Base-by-base conservation (phyloP, 352 stramenopile species). In the Elongisporangium undulatum region DNA sequence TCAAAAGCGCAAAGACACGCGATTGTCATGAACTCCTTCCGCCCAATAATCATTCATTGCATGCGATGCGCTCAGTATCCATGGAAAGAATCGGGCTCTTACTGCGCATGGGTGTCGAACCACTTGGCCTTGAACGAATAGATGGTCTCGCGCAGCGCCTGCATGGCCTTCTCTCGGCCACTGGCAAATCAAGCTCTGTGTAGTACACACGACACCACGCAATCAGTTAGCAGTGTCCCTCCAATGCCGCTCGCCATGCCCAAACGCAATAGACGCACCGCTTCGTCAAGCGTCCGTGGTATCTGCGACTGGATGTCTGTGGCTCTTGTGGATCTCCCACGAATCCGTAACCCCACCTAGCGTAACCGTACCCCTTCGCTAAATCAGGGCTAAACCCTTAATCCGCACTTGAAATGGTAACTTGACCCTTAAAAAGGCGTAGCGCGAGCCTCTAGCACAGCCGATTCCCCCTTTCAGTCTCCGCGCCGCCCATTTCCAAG, bases 61-160 rank as follows among this genome's bases (percentile, higher is more conserved):
- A n/a, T 21, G 22, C 49, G 51, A 29, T 9, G 50, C 22, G 51
- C 41, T 56, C 17, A 67, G n/a, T 4, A 45, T 45, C 10, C 34
- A 45, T 45, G 34, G 34, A 45, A 45, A 45, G 34, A 45, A 45
- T 45, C 13, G 10, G n/a, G 39, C 17, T 66, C 64, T 17, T 65
- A 92, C 82, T 92, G 82, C 34, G 82, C 82, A 49, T 90, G 79
- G 10, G 73, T 75, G 59, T 92, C 82, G 59, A 92, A 92, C 80
- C 80, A 92, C 39, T 72, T 79, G 62, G 82, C 80, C 59, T 90
- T 90, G 70, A 92, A 92, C 38, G 77, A 89, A 68, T 92, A 92
- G 67, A 89, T 83, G 38, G 74, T 85, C 53, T 90, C 81, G 22
- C 80, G 82, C 26, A 85, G 63, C 24, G 74, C 72, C 62, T 89